Percentiles rank a stretch among this genome's conserved stretches.
phyloP scores from a whole-genome alignment of 2,329 filamentous ascomycete species.

The Fusarium udum region DNA sequence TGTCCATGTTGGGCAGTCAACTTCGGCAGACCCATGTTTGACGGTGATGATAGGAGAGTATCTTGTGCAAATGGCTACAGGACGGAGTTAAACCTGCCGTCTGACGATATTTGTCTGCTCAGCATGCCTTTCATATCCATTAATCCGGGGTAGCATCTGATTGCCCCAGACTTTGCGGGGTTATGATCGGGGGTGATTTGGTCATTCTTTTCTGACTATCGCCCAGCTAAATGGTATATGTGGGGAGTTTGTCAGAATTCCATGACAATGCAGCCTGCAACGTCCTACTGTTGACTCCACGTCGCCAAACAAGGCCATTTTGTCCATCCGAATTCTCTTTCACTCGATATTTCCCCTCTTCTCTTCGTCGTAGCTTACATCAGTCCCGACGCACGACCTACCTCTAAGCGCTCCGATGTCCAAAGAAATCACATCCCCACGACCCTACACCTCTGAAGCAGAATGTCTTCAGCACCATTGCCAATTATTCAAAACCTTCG shows the following conservation, averaged over 20 bases:
- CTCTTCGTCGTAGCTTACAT: background rate
- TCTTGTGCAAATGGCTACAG: background rate
- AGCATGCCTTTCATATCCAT: background rate
- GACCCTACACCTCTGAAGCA: background rate
- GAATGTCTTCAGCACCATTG: background rate
- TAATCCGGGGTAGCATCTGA: accelerated
- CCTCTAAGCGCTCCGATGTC: background rate
- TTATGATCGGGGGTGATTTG: background rate
- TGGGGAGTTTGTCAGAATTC: background rate
- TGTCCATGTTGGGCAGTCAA: background rate
- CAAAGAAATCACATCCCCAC: background rate
- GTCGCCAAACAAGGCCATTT: background rate
- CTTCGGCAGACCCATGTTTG: accelerated
- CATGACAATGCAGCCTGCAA: background rate
- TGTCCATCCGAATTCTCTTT: background rate
- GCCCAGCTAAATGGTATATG: background rate
- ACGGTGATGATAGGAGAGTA: too few species aligned
- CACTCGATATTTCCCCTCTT: background rate
- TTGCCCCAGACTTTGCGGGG: background rate
- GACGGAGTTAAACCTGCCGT: accelerated
- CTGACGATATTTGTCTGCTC: too few species aligned
- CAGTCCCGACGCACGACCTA: background rate
- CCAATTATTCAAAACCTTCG: background rate
- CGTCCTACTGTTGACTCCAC: too few species aligned
- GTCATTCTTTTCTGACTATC: background rate